Evolutionary conservation across 129 eudicot genomes (phyloP).

Genomic region (Helianthus tuberosus): DNA sequence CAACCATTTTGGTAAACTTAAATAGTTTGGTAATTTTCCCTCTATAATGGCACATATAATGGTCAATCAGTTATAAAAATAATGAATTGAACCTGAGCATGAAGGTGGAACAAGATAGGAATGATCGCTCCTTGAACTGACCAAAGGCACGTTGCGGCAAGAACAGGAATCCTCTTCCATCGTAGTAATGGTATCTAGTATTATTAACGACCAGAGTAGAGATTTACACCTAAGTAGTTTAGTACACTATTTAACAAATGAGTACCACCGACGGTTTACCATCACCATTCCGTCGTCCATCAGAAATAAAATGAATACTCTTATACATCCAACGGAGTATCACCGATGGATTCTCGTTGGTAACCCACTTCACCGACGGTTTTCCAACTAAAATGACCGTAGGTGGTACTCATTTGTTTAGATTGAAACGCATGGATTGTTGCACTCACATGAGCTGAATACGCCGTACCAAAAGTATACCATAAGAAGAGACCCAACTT

Average conservation of each 20-base stretch:
- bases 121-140: conserved; percentile 38
- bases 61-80: no score
- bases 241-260: not conserved
- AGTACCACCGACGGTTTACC: no score
- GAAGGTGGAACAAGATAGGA: conserved; percentile 38
- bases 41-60: no score
- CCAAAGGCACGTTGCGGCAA: conserved; percentile 39
- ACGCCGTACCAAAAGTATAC: conserved; percentile 41
- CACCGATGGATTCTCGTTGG: no score
- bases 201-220: not conserved
- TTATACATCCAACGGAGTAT: no score
- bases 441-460: conserved; percentile 31
- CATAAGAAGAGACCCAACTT: conserved; percentile 36
- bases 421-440: not conserved
- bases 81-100: conserved; percentile 28
- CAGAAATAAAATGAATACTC: no score
- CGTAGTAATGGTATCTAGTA: conserved; percentile 33
- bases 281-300: no score
- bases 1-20: not conserved
- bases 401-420: no score
- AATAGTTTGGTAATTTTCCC: no score
- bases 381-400: no score
- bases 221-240: not conserved
- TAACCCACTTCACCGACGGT: no score
- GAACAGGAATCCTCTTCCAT: conserved; percentile 38